These are phyloP conservation scores for Diospyros kaki DNA, from an alignment of 148 eudicot genomes.

Conservation along the genomic window DNA sequence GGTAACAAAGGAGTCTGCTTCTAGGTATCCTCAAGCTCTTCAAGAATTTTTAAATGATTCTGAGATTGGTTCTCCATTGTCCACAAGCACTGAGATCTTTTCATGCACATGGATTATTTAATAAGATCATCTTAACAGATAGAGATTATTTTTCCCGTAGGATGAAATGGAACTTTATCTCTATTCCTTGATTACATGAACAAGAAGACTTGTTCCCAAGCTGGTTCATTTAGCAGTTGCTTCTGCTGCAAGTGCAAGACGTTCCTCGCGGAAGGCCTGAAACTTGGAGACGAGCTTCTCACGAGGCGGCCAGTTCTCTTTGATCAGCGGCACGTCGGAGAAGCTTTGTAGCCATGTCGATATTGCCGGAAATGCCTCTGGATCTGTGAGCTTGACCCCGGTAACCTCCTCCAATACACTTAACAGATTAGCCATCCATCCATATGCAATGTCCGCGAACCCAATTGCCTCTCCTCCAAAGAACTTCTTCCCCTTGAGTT, in stretches of 20 bases:
- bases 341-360: constrained; percentile 25
- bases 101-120: too few species aligned
- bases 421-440: constrained; percentile 28
- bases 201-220: neutral
- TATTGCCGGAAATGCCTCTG: constrained; percentile 21
- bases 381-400: constrained; percentile 17
- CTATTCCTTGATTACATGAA: neutral
- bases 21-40: too few species aligned
- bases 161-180: neutral
- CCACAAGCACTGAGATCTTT: too few species aligned
- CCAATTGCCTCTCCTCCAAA: constrained; percentile 30
- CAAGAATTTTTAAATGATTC: too few species aligned
- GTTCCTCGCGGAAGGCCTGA: constrained; percentile 18
- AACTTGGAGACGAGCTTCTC: constrained; percentile 23
- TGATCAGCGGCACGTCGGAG: constrained; percentile 21
- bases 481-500: constrained; percentile 23
- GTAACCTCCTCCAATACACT: constrained; percentile 19
- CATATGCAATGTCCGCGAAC: constrained; percentile 28
- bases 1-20: too few species aligned
- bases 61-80: too few species aligned
- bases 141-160: too few species aligned
- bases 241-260: constrained; percentile 11
- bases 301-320: constrained; percentile 26
- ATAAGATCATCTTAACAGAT: too few species aligned
- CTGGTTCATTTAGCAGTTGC: neutral